Evolutionary conservation across 2,329 filamentous ascomycete species (phyloP).

Genomic region (Claviceps spartinae): DNA sequence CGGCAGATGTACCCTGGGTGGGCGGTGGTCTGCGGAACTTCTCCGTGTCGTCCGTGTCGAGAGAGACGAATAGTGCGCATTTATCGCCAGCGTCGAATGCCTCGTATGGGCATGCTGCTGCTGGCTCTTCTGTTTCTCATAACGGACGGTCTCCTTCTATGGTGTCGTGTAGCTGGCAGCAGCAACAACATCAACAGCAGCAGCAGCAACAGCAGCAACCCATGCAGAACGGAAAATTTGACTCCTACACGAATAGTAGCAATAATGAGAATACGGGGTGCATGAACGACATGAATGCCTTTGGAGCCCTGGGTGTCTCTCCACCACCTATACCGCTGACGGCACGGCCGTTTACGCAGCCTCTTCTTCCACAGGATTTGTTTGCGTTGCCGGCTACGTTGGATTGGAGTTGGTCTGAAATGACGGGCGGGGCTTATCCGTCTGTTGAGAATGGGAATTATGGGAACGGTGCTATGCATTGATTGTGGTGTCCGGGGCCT

Average conservation of each 20-base stretch:
- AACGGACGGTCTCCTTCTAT: constrained; percentile 32
- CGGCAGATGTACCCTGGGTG: constrained; percentile 5
- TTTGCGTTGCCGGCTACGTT: constrained; percentile 95
- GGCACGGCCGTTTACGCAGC: constrained; percentile 54
- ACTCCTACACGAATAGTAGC: constrained; percentile 21
- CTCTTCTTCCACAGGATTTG: constrained; percentile 80
- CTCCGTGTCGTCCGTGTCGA: constrained; percentile 1
- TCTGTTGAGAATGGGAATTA: constrained; percentile 39
- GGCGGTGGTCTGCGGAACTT: constrained; percentile 2
- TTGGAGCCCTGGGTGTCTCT: constrained; percentile 19
- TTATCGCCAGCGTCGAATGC: constrained; percentile 16
- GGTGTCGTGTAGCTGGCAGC: constrained; percentile 20
- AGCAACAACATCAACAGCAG: constrained; percentile 31
- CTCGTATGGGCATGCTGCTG: constrained; percentile 11
- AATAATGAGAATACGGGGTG: not conserved
- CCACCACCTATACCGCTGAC: constrained; percentile 5
- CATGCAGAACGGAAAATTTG: constrained; percentile 25
- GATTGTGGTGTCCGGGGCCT: not conserved
- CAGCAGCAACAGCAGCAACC: constrained; percentile 30
- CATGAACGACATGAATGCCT: constrained; percentile 26
- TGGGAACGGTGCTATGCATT: constrained; percentile 11
- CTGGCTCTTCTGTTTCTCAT: constrained; percentile 16
- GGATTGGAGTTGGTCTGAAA: constrained; percentile 71
- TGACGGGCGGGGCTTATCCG: constrained; percentile 51
- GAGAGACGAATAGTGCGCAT: constrained; percentile 10